Percentiles rank a stretch among this genome's conserved stretches.
Evolutionary conservation across 164 flowering plant species (phyloP).

Genomic region (Liquidambar formosana): DNA sequence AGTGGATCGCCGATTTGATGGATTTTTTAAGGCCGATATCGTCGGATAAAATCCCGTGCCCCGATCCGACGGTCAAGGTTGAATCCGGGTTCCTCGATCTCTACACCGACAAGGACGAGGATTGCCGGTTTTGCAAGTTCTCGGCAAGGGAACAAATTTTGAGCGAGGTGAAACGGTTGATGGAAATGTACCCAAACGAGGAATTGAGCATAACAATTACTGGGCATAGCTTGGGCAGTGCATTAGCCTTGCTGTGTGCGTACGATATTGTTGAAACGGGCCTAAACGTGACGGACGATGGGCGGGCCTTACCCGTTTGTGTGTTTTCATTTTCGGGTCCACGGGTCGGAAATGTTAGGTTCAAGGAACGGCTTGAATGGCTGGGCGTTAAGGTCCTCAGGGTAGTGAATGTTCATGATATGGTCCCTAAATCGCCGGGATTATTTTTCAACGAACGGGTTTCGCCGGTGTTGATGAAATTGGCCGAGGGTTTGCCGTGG

Average conservation of each 20-base stretch:
- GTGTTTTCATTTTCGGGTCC: conserved; percentile 78
- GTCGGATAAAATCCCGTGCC: conserved; percentile 42
- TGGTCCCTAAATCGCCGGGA: conserved; percentile 52
- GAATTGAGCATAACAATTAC: conserved; percentile 76
- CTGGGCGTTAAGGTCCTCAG: conserved; percentile 73
- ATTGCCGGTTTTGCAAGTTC: conserved; percentile 46
- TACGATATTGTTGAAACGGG: conserved; percentile 76
- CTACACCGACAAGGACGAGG: conserved; percentile 63
- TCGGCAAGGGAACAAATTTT: conserved; percentile 77
- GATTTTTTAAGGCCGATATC: conserved; percentile 49
- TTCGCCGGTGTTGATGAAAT: conserved; percentile 30
- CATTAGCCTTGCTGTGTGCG: conserved; percentile 68
- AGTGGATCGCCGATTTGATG: conserved; percentile 76
- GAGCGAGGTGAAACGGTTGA: conserved; percentile 45
- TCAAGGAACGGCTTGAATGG: conserved; percentile 53
- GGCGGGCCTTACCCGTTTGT: conserved; percentile 36
- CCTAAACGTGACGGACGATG: conserved; percentile 28
- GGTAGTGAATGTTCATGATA: conserved; percentile 70
- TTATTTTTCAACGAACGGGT: conserved; percentile 11
- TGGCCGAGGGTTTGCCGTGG: conserved; percentile 57
- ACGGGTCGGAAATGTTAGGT: conserved; percentile 70
- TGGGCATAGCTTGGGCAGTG: conserved; percentile 83
- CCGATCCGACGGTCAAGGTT: conserved; percentile 58
- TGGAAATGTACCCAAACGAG: conserved; percentile 44
- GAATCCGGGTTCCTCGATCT: conserved; percentile 76